A percentile compares a stretch with the other conserved stretches of the same genome.
Conservation (phyloP, 169 alveolate genomes). For the Plasmodium berghei region DNA sequence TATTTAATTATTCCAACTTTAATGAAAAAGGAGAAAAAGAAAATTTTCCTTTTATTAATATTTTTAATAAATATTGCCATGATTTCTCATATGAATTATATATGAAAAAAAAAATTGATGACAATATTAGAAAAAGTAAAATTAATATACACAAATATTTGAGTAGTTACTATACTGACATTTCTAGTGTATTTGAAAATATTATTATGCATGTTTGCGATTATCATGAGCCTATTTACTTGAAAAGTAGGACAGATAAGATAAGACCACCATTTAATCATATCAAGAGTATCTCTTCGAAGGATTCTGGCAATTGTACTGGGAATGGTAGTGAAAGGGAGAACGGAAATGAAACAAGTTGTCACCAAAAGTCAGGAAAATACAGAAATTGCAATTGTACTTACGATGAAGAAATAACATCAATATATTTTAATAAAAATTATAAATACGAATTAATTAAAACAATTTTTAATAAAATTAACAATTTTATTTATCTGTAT, state of each 20-base stretch:
- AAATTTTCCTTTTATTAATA: constrained; percentile 23
- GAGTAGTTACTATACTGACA: constrained; percentile 28
- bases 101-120: constrained; percentile 65
- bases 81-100: constrained; percentile 62
- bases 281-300: neutral
- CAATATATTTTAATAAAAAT: constrained; percentile 38
- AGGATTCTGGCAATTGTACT: neutral
- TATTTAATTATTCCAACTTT: constrained; percentile 60
- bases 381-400: constrained; percentile 18
- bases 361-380: neutral
- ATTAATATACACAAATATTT: constrained; percentile 46
- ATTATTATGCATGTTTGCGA: constrained; percentile 54
- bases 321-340: neutral
- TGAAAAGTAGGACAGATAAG: constrained; percentile 1
- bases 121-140: constrained; percentile 67
- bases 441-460: constrained; percentile 41
- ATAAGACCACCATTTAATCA: neutral
- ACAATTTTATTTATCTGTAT: constrained; percentile 69
- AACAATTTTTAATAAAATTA: constrained; percentile 67
- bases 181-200: constrained; percentile 51
- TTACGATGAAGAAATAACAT: constrained; percentile 68
- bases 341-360: neutral
- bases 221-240: constrained; percentile 54
- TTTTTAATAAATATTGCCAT: constrained; percentile 66
- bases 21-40: constrained; percentile 35